These are phyloP conservation scores for Hyphodiscus sp. DNA, from an alignment of 2,329 filamentous ascomycete genomes.

Conservation along the genomic window DNA sequence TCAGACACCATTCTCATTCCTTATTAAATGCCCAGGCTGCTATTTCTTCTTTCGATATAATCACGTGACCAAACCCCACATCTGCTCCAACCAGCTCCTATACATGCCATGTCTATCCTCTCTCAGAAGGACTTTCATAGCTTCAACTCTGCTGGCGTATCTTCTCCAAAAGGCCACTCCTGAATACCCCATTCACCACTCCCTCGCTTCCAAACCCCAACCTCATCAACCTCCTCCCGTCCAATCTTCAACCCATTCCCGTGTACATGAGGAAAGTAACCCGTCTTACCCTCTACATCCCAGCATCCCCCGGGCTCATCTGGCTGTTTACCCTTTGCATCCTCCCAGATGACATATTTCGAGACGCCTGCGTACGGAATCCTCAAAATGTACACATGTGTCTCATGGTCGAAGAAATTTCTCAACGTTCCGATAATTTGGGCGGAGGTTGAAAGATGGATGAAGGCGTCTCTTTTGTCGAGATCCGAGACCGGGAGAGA, in stretches of 20 bases:
- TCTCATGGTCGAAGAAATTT: slow-evolving; percentile 19
- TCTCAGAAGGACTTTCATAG: not conserved
- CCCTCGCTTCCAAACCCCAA: slow-evolving; percentile 15
- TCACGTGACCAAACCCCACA: not conserved
- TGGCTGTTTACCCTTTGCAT: slow-evolving; percentile 7
- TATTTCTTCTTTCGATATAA: not conserved
- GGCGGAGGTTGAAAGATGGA: slow-evolving; percentile 22
- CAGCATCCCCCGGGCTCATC: slow-evolving; percentile 17
- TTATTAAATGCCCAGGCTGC: too few species aligned
- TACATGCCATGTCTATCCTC: not conserved
- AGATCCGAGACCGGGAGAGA: slow-evolving; percentile 25
- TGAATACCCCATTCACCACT: slow-evolving; percentile 12
- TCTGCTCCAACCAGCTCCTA: not conserved
- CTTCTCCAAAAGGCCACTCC: slow-evolving; percentile 22
- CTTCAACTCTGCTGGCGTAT: slow-evolving; percentile 1
- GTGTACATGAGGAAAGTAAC: slow-evolving; percentile 27
- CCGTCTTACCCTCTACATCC: slow-evolving; percentile 20
- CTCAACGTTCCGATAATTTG: slow-evolving; percentile 24
- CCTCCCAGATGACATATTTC: slow-evolving; percentile 21
- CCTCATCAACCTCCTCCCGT: slow-evolving; percentile 21
- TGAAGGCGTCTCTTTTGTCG: slow-evolving; percentile 23
- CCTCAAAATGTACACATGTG: slow-evolving; percentile 20
- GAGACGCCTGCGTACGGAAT: slow-evolving; percentile 21
- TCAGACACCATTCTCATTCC: too few species aligned
- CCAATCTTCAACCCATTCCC: slow-evolving; percentile 22